Conservation (phyloP, 2,329 filamentous ascomycete genomes). For the Colletotrichum graminicola region DNA sequence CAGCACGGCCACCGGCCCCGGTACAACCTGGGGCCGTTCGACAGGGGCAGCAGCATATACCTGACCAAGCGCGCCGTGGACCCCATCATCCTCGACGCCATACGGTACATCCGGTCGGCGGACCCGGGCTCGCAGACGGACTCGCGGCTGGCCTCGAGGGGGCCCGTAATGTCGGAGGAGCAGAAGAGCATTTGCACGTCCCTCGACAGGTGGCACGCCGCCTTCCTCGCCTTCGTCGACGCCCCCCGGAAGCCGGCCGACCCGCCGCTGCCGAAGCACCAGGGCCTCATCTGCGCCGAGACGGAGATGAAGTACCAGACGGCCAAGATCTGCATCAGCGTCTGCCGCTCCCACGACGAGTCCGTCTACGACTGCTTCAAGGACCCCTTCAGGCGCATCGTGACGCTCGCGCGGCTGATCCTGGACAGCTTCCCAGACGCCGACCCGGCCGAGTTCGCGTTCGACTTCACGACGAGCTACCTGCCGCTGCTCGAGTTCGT, state of each 20-base stretch:
- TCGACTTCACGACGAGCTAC: conserved; percentile 36
- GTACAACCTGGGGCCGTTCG: conserved; percentile 31
- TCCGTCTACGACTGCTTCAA: conserved; percentile 35
- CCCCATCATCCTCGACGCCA: conserved; percentile 37
- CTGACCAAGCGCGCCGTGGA: conserved; percentile 33
- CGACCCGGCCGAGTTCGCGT: conserved; percentile 1
- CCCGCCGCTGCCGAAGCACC: conserved; percentile 21
- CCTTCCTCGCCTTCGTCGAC: conserved; percentile 27
- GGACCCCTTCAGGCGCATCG: conserved; percentile 23
- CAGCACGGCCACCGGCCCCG: conserved; percentile 1
- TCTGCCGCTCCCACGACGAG: conserved; percentile 35
- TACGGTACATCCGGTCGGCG: conserved; percentile 26
- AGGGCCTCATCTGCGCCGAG: conserved; percentile 27
- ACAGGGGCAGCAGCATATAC: conserved; percentile 33
- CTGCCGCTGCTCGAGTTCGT: conserved; percentile 36
- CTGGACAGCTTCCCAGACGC: not conserved
- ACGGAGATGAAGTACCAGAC: conserved; percentile 38
- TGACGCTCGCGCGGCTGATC: conserved; percentile 18
- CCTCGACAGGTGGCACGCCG: conserved; percentile 31
- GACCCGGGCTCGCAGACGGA: conserved; percentile 32
- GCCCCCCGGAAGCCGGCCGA: conserved; percentile 9
- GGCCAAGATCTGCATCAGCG: conserved; percentile 35
- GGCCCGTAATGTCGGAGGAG: conserved; percentile 27
- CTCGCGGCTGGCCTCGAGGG: conserved; percentile 30
- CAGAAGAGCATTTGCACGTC: conserved; percentile 30